phyloP scores from a whole-genome alignment of 371 early-diverging fungal species.

The Rhizopus delemar region DNA sequence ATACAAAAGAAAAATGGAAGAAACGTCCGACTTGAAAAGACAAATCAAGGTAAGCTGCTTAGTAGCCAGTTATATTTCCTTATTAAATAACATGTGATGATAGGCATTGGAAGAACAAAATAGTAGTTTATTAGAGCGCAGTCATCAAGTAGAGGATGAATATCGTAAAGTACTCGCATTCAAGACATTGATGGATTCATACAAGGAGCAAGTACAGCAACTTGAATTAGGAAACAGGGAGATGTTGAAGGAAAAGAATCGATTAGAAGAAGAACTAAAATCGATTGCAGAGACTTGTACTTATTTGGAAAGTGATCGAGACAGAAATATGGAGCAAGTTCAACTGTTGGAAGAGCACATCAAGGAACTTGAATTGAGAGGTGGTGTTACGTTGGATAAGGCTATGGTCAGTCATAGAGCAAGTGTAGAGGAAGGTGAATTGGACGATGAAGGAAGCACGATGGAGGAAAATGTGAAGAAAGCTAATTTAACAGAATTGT shows the following conservation, averaged over 20 bases:
- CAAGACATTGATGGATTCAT: constrained; percentile 82
- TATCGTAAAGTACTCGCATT: constrained; percentile 77
- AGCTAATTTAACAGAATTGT: constrained; percentile 55
- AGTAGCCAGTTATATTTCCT: background rate
- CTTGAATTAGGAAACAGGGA: constrained; percentile 71
- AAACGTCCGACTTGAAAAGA: constrained; percentile 75
- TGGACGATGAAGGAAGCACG: constrained; percentile 22
- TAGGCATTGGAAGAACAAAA: constrained; percentile 81
- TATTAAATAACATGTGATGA: background rate
- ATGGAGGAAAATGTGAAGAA: constrained; percentile 56
- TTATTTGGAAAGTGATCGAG: constrained; percentile 65
- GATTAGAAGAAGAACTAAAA: constrained; percentile 68
- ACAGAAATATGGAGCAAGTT: constrained; percentile 76
- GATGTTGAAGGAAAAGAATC: constrained; percentile 67
- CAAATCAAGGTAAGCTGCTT: constrained; percentile 67
- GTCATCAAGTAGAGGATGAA: constrained; percentile 84
- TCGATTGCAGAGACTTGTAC: constrained; percentile 63
- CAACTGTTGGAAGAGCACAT: constrained; percentile 79
- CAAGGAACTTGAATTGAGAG: constrained; percentile 78
- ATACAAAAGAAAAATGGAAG: constrained; percentile 90
- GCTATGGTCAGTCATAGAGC: constrained; percentile 32
- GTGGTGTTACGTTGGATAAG: constrained; percentile 39
- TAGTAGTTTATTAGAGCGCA: constrained; percentile 67
- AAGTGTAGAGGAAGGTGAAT: constrained; percentile 36
- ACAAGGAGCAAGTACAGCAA: constrained; percentile 78